phyloP scores from a whole-genome alignment of 306 rosid species.

The Fragaria nilgerrensis region DNA sequence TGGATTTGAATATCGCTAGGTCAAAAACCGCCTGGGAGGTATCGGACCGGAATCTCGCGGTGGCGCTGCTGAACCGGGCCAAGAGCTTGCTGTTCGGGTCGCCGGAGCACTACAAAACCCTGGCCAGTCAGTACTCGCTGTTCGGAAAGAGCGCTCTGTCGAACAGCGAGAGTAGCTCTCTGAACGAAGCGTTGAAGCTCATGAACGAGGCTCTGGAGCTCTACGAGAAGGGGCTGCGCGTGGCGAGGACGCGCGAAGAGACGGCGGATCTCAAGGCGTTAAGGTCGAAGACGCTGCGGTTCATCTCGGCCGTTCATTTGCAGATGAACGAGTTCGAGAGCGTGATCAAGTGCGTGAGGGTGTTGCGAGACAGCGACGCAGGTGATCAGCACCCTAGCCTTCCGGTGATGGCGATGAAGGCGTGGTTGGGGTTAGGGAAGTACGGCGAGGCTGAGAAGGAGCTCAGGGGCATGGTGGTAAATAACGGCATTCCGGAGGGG shows the following conservation, averaged over 20 bases:
- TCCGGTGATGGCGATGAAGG: constrained; percentile 90
- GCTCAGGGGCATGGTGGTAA: constrained; percentile 77
- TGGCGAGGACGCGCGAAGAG: constrained; percentile 52
- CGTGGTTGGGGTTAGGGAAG: constrained; percentile 81
- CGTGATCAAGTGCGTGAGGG: constrained; percentile 83
- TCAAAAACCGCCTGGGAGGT: constrained; percentile 84
- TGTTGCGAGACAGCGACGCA: constrained; percentile 65
- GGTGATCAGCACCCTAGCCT: constrained; percentile 85
- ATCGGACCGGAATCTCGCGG: constrained; percentile 59
- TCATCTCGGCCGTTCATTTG: constrained; percentile 78
- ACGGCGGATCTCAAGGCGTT: constrained; percentile 46
- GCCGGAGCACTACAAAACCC: constrained; percentile 49
- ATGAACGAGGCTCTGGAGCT: constrained; percentile 84
- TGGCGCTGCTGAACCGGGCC: constrained; percentile 70
- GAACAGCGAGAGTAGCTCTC: constrained; percentile 35
- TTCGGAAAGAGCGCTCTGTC: constrained; percentile 62
- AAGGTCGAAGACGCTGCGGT: constrained; percentile 68
- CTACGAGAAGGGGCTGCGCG: constrained; percentile 64
- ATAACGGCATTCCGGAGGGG: constrained; percentile 73
- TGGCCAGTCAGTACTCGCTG: constrained; percentile 57
- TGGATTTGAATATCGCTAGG: constrained; percentile 75
- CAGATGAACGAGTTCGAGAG: constrained; percentile 80
- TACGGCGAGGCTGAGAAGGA: constrained; percentile 83
- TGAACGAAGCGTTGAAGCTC: constrained; percentile 66
- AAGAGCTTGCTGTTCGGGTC: constrained; percentile 59